Conservation (phyloP, 2,329 filamentous ascomycete species). For the Aschersonia sp. region DNA sequence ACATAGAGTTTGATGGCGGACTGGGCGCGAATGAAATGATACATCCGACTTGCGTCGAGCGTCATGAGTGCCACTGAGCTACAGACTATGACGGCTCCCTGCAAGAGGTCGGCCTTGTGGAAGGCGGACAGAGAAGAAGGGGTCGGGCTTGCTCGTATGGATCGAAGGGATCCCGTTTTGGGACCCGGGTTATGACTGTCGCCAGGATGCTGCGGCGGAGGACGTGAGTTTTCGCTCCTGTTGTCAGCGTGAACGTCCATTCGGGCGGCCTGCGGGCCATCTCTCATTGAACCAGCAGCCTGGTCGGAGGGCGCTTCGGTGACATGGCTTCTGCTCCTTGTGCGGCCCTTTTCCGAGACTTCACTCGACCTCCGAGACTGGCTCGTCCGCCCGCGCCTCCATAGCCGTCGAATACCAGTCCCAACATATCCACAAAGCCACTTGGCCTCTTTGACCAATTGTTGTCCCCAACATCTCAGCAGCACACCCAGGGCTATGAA, state of each 20-base stretch:
- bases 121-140: conserved; percentile 75
- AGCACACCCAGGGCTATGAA: conserved; percentile 66
- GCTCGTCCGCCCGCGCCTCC: conserved; percentile 40
- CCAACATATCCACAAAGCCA: conserved; percentile 68
- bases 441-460: conserved; percentile 54
- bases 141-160: conserved; percentile 67
- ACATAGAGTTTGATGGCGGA: conserved; percentile 97
- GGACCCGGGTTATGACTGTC: conserved; percentile 10
- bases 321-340: conserved; percentile 23
- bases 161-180: conserved; percentile 28
- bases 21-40: conserved; percentile 91
- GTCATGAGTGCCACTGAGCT: conserved; percentile 78
- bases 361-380: conserved; percentile 20
- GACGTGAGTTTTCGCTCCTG: background rate
- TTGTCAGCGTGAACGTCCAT: background rate
- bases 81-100: conserved; percentile 73
- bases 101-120: conserved; percentile 90
- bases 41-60: conserved; percentile 93
- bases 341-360: conserved; percentile 21
- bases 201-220: background rate
- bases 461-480: conserved; percentile 61
- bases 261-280: background rate
- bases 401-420: conserved; percentile 64
- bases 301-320: conserved; percentile 11
- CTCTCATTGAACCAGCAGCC: background rate